A percentile compares a stretch with the other conserved stretches of the same genome.
Conservation (phyloP, 495 filamentous ascomycete genomes). For the Talaromyces thailandensis region DNA sequence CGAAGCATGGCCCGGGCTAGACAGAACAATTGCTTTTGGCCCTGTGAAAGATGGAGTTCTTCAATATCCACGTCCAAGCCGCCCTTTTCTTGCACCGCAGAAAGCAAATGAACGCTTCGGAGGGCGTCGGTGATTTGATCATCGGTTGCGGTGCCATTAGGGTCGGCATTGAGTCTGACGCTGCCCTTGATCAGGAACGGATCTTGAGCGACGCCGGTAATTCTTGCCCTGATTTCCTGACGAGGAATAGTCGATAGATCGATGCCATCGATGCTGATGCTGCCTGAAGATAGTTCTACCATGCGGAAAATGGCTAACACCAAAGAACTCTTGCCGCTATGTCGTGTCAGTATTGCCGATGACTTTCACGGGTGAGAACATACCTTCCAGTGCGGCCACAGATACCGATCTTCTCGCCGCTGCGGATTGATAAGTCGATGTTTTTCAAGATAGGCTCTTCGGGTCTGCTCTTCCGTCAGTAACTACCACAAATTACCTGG, state of each 20-base stretch:
- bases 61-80: constrained; percentile 35
- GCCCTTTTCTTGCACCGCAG: constrained; percentile 25
- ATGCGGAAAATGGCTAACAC: constrained; percentile 46
- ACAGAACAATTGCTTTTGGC: constrained; percentile 51
- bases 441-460: constrained; percentile 38
- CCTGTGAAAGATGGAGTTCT: constrained; percentile 37
- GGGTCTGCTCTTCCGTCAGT: constrained; percentile 11
- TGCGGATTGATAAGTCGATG: constrained; percentile 38
- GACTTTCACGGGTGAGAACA: neutral
- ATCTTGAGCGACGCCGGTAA: constrained; percentile 49
- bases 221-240: constrained; percentile 34
- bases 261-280: constrained; percentile 38
- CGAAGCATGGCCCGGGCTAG: constrained; percentile 47
- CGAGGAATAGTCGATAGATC: constrained; percentile 38
- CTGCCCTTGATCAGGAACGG: constrained; percentile 43
- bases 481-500: neutral
- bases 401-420: constrained; percentile 52
- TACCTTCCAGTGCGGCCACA: constrained; percentile 40
- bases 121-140: constrained; percentile 32
- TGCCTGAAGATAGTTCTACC: constrained; percentile 34
- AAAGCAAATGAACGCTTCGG: constrained; percentile 29
- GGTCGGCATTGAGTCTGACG: constrained; percentile 35
- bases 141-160: constrained; percentile 15
- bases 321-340: constrained; percentile 40
- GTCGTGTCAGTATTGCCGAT: constrained; percentile 7